Percentiles rank a stretch among this genome's conserved stretches.
These are phyloP conservation scores for Peronosclerospora sorghi DNA, from an alignment of 352 stramenopile species.

Conservation along the genomic window DNA sequence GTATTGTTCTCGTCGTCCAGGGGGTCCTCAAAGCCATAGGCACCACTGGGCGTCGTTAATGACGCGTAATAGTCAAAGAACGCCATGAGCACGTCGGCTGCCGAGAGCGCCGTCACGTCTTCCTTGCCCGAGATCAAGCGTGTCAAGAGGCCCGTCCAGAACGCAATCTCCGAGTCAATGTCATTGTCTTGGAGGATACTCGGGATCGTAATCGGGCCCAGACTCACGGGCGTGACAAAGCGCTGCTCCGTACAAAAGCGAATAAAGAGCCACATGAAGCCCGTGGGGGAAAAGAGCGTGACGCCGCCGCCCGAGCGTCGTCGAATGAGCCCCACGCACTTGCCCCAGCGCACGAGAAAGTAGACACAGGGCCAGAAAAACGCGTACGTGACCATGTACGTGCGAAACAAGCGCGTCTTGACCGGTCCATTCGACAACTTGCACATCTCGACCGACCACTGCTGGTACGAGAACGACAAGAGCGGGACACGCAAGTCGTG, in stretches of 20 bases:
- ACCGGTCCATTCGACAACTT: constrained; percentile 39
- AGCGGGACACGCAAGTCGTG: constrained; percentile 48
- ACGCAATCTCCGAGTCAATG: constrained; percentile 46
- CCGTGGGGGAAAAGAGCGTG: constrained; percentile 48
- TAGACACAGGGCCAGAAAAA: constrained; percentile 73
- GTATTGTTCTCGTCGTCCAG: constrained; percentile 60
- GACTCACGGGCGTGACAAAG: constrained; percentile 34
- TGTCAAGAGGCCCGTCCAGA: constrained; percentile 48
- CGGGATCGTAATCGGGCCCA: constrained; percentile 21
- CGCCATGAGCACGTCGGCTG: constrained; percentile 40
- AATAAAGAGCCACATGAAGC: constrained; percentile 70
- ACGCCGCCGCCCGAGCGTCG: constrained; percentile 36
- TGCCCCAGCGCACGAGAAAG: constrained; percentile 68
- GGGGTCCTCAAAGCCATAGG: constrained; percentile 49
- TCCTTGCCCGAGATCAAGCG: constrained; percentile 25
- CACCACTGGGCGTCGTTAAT: constrained; percentile 26
- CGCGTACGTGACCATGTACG: constrained; percentile 48
- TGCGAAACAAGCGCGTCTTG: constrained; percentile 62
- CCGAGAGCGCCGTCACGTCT: constrained; percentile 20
- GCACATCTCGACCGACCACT: constrained; percentile 62
- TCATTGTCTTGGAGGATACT: constrained; percentile 28
- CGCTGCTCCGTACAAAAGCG: constrained; percentile 43
- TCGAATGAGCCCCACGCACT: constrained; percentile 52
- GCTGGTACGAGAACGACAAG: constrained; percentile 45
- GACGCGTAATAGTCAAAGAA: constrained; percentile 55